These are phyloP conservation scores for Gastrolobium villosum DNA, from an alignment of 306 rosid genomes.

Conservation along the genomic window DNA sequence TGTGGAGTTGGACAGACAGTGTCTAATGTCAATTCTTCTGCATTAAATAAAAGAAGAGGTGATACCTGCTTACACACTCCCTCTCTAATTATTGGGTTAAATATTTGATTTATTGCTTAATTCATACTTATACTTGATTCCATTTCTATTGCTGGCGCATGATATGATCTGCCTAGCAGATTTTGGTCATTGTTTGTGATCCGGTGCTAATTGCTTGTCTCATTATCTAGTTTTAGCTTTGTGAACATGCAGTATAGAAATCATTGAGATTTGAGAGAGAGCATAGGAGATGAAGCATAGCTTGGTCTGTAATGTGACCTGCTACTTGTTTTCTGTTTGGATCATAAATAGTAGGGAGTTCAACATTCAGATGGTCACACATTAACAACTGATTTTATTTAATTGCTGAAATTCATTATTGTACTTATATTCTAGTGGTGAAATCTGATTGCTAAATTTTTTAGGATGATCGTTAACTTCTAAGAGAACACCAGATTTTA, in stretches of 20 bases:
- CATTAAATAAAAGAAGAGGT: constrained; percentile 76
- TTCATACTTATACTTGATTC: background rate
- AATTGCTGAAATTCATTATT: background rate
- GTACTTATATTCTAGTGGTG: constrained; percentile 10
- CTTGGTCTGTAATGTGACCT: constrained; percentile 25
- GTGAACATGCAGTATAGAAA: background rate
- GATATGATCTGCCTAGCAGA: constrained; percentile 26
- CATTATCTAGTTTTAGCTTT: background rate
- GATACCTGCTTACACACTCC: background rate
- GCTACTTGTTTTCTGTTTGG: constrained; percentile 3
- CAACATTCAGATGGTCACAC: constrained; percentile 8
- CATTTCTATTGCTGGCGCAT: constrained; percentile 22
- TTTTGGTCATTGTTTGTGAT: constrained; percentile 39
- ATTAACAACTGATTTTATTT: background rate
- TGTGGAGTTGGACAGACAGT: constrained; percentile 65
- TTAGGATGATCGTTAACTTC: constrained; percentile 18
- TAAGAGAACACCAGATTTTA: background rate
- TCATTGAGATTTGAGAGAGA: constrained; percentile 3
- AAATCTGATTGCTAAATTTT: constrained; percentile 31
- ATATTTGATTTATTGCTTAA: constrained; percentile 18
- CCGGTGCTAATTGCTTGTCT: constrained; percentile 33
- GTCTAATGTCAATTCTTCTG: constrained; percentile 57
- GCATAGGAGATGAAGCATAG: background rate
- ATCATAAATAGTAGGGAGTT: background rate
- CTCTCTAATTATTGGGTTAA: background rate